Percentiles rank a stretch among this genome's conserved stretches.
These are phyloP conservation scores for Hypoxylon rubiginosum DNA, from an alignment of 2,329 filamentous ascomycete genomes.

Conservation along the genomic window DNA sequence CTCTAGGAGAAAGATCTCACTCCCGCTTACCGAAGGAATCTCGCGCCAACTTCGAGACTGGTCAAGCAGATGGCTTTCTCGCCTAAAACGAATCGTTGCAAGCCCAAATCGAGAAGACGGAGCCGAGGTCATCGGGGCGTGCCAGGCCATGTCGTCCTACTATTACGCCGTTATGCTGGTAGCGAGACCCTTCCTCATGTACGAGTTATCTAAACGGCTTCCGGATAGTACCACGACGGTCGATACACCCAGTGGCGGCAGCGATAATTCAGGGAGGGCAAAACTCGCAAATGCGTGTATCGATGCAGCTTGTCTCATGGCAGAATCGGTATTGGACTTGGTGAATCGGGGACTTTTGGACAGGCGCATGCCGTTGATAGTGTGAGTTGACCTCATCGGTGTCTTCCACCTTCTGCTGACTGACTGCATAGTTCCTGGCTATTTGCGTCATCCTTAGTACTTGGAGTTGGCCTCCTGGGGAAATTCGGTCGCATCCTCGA, in stretches of 20 bases:
- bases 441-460: conserved; percentile 66
- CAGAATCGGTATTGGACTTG: conserved; percentile 62
- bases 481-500: conserved; percentile 67
- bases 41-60: conserved; percentile 66
- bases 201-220: conserved; percentile 63
- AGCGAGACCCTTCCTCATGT: conserved; percentile 68
- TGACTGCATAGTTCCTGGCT: conserved; percentile 62
- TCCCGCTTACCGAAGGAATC: conserved; percentile 67
- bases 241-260: conserved; percentile 43
- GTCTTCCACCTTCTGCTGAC: neutral
- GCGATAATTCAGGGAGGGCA: conserved; percentile 58
- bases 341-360: conserved; percentile 59
- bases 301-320: conserved; percentile 67
- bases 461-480: conserved; percentile 65
- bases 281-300: conserved; percentile 69
- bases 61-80: conserved; percentile 63
- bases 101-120: conserved; percentile 44
- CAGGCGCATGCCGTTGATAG: conserved; percentile 63
- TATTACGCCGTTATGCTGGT: conserved; percentile 71
- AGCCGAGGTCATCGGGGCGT: conserved; percentile 60
- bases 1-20: conserved; percentile 65
- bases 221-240: conserved; percentile 50
- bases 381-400: conserved; percentile 56
- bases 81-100: conserved; percentile 57
- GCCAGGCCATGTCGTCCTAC: conserved; percentile 66